These are phyloP conservation scores for Suhomyces coccinellae DNA, from an alignment of 1,139 yeast species.

Conservation along the genomic window DNA sequence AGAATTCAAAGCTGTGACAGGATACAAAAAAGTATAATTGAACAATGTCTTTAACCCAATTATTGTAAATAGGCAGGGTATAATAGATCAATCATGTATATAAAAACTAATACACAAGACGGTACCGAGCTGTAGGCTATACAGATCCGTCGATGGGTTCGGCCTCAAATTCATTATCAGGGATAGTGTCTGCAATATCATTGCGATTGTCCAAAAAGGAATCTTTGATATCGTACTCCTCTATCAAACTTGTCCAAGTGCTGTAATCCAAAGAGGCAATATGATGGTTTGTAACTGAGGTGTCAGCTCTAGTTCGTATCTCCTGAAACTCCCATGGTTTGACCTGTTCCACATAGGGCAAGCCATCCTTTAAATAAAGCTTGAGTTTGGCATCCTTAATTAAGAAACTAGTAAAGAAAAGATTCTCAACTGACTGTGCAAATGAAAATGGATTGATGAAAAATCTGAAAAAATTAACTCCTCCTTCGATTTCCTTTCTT, in stretches of 20 bases:
- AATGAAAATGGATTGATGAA: conserved; percentile 76
- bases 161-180: conserved; percentile 11
- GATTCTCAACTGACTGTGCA: conserved; percentile 77
- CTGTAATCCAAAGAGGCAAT: conserved; percentile 68
- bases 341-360: conserved; percentile 32
- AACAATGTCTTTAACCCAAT: too few species aligned
- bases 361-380: conserved; percentile 48
- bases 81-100: neutral
- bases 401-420: conserved; percentile 79
- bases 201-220: conserved; percentile 52
- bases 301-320: conserved; percentile 16
- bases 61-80: neutral
- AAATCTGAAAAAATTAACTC: conserved; percentile 62
- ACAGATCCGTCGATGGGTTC: neutral
- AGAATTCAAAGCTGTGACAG: conserved; percentile 11
- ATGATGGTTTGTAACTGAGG: conserved; percentile 50
- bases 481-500: conserved; percentile 30
- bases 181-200: conserved; percentile 33
- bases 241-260: conserved; percentile 60
- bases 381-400: conserved; percentile 69
- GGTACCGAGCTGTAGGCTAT: neutral
- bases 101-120: neutral
- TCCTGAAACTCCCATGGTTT: conserved; percentile 17
- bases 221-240: conserved; percentile 51
- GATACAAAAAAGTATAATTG: neutral